These are phyloP conservation scores for Porcisia deanei DNA, from an alignment of 208 protist genomes.

Conservation along the genomic window DNA sequence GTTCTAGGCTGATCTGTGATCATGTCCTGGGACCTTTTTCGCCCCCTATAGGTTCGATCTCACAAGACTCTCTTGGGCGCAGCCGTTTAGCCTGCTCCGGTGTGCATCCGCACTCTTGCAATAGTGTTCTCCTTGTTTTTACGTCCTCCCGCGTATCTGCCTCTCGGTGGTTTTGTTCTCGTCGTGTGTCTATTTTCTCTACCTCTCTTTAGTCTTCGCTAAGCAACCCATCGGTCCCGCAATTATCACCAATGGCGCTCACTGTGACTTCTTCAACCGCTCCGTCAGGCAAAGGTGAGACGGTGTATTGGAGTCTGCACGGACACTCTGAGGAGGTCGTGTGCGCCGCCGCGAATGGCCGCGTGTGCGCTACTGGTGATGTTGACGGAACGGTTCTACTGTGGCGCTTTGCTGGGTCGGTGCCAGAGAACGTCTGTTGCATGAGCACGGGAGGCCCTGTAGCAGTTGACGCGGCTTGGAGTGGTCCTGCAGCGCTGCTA, in stretches of 20 bases:
- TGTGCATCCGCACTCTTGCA: neutral
- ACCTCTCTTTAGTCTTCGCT: neutral
- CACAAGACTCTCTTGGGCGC: neutral
- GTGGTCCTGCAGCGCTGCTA: conserved; percentile 37
- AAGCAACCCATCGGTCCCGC: neutral
- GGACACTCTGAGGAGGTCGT: conserved; percentile 71
- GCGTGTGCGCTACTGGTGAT: conserved; percentile 68
- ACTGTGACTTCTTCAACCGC: conserved; percentile 29
- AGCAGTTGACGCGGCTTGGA: conserved; percentile 55
- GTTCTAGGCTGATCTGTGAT: neutral
- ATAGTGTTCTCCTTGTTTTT: neutral
- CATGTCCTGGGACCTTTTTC: neutral
- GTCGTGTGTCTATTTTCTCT: neutral
- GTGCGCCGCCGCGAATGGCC: conserved; percentile 27
- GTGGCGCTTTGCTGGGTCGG: conserved; percentile 39
- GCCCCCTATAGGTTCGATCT: neutral
- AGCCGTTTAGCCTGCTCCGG: neutral
- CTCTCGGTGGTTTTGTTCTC: neutral
- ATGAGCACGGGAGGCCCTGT: conserved; percentile 63
- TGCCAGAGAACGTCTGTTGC: conserved; percentile 54
- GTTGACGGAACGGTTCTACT: conserved; percentile 54
- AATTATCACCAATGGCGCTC: conserved; percentile 37
- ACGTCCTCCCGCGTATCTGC: too few species aligned
- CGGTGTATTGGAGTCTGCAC: conserved; percentile 48
- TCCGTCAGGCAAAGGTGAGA: neutral